Conservation (phyloP, 192 early-diverging fungal genomes). For the Coemansia asiatica region DNA sequence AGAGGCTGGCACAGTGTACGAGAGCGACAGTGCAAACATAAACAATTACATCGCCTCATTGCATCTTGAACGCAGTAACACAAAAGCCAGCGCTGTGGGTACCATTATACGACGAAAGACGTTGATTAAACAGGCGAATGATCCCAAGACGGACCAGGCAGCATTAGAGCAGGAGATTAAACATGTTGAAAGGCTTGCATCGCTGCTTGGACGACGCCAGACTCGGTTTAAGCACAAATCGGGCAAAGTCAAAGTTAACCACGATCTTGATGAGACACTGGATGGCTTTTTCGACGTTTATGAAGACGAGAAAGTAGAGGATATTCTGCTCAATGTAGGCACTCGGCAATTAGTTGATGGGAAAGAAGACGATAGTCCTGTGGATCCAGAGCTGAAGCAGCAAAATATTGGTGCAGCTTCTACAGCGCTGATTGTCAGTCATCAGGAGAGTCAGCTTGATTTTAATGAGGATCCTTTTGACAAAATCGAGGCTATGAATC, state of each 20-base stretch:
- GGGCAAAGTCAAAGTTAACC: conserved; percentile 32
- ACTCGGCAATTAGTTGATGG: neutral
- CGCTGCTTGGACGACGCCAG: conserved; percentile 46
- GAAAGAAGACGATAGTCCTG: neutral
- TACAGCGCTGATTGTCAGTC: conserved; percentile 29
- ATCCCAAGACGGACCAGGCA: conserved; percentile 47
- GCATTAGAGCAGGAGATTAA: conserved; percentile 51
- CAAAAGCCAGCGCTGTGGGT: conserved; percentile 10
- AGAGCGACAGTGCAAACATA: conserved; percentile 1
- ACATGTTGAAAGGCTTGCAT: conserved; percentile 45
- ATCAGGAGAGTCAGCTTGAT: conserved; percentile 19
- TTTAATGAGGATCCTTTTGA: conserved; percentile 42
- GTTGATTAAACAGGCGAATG: conserved; percentile 40
- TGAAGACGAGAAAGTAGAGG: conserved; percentile 46
- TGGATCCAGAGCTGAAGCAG: conserved; percentile 39
- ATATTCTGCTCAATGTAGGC: conserved; percentile 29
- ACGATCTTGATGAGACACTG: conserved; percentile 44
- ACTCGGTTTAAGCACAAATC: conserved; percentile 43
- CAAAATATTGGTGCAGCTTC: conserved; percentile 33
- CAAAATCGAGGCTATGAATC: conserved; percentile 43
- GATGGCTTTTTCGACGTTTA: conserved; percentile 44
- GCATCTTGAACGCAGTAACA: conserved; percentile 46
- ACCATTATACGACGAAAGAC: conserved; percentile 43
- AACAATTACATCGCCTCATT: conserved; percentile 43
- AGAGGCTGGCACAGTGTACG: neutral